Conservation (phyloP, 1,139 yeast species). For the Scheffersomyces insectosa region DNA sequence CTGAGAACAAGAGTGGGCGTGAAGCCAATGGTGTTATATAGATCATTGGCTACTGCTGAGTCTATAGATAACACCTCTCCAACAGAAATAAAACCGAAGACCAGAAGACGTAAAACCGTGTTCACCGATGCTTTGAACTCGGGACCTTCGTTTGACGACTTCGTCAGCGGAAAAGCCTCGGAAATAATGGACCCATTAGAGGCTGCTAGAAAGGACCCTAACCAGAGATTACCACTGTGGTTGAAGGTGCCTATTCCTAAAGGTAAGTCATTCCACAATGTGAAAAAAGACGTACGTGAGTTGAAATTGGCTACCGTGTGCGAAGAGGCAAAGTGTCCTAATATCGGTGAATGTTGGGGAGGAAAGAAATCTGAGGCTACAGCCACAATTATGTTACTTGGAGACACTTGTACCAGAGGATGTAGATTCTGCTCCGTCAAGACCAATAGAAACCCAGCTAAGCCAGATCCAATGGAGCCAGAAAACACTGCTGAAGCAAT, state of each 20-base stretch:
- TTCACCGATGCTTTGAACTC: slow-evolving; percentile 72
- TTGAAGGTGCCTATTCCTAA: slow-evolving; percentile 93
- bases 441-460: slow-evolving; percentile 82
- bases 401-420: slow-evolving; percentile 98
- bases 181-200: slow-evolving; percentile 71
- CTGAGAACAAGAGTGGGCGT: no score
- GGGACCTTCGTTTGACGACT: slow-evolving; percentile 95
- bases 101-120: slow-evolving; percentile 53
- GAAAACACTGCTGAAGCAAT: slow-evolving; percentile 98
- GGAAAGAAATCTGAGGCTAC: slow-evolving; percentile 96
- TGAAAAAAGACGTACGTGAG: slow-evolving; percentile 86
- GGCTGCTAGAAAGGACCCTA: slow-evolving; percentile 57
- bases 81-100: neutral
- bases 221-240: slow-evolving; percentile 87
- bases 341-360: slow-evolving; percentile 99
- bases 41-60: no score
- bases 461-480: slow-evolving; percentile 95
- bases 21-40: no score
- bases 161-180: slow-evolving; percentile 77
- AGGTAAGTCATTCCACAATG: slow-evolving; percentile 76
- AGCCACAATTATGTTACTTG: slow-evolving; percentile 97
- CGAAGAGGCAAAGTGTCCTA: slow-evolving; percentile 98
- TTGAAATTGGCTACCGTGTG: slow-evolving; percentile 92
- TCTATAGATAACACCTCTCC: no score
- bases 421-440: slow-evolving; percentile 97